Base-by-base conservation (phyloP, 2,329 filamentous ascomycete species). In the Colletotrichum sp. region DNA sequence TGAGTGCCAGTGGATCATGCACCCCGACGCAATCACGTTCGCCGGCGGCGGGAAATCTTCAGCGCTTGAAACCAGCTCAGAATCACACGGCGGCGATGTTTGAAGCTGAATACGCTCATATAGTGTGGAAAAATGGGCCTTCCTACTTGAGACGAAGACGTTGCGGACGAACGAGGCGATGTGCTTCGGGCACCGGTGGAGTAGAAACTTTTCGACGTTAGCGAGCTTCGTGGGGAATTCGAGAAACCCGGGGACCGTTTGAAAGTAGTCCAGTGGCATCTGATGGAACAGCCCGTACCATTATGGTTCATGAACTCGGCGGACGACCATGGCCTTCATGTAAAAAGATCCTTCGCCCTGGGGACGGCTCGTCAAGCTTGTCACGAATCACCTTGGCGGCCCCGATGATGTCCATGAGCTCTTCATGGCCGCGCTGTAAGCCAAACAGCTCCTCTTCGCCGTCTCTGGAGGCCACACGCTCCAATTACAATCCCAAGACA, bases 401-500 rank as follows among this genome's bases (percentile, higher is more conserved):
- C 76, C 91, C 87, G 79, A 99, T 95, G 27, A 99, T 96, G 29
- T 98, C 94, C 25, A 93, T 87, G 78, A 99, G 91, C 83, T 98
- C 96, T 8, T 90, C 86, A 72, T 93, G 93, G 2, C 95, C 96
- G 79, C 95, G 93, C 39, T 93, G 90, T 81, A 98, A 99, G 63
- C 93, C 93, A 81, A 99, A 98, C 2, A 94, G 90, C 71, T 96
- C 94, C 5, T 85, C 89, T 75, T 97, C 95, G 30, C 93, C 91
- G 79, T 97, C 95, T 27, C 96, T 93, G 0, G 93, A 95, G 79
- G 93, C 95, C 70, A 96, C 95, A 57, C 96, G 90, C 79, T 95
- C 93, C 30, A 99, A 90, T 0, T 98, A 97, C 27, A 99, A 88
- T 9, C 96, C 93, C 67, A 99, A 88, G 69, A 98, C 92, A 81